Evolutionary conservation across 139 green algal genomes (phyloP), one percentile per base, ranked within the genome.

Genomic region (Chlorella sp.): DNA sequence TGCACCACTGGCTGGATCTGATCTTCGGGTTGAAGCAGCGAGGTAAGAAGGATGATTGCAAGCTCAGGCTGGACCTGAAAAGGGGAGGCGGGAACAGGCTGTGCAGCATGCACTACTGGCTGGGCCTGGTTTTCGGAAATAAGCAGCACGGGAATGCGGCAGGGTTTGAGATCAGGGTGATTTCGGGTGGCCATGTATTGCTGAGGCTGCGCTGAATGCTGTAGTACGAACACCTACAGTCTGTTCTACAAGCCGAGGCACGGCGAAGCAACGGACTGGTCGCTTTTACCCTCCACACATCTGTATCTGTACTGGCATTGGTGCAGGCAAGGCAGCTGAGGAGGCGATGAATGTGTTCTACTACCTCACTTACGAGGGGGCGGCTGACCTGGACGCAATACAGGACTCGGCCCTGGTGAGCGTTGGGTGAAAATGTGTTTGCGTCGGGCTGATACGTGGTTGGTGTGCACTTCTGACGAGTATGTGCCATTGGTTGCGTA

Each of bases 1-100:
- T 99, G 85, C 97, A 99, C 93, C 57, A 94, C 60, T 99, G 97
- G 97, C 97, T 99, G 22, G 97, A 99, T 95, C 94, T 99, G n/a
- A 94, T 97, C 36, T 98, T 98, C 87, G 96, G 96, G 0, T 91
- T 86, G 61, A 93, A 95, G 82, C 92, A 97, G 83, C 69, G 86
- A 2, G 96, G 96, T 48, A 22, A 89, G 88, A 34, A 40, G 15
- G 69, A 26, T 11, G 16, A 12, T 42, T 21, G 39, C 7, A 84
- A 32, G 37, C 37, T 19, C 19, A 21, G 16, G n/a, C n/a, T n/a
- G n/a, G n/a, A n/a, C n/a, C n/a, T n/a, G n/a, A n/a, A n/a, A n/a
- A n/a, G n/a, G n/a, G n/a, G n/a, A n/a, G n/a, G n/a, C n/a, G n/a
- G n/a, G n/a, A n/a, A n/a, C n/a, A n/a, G n/a, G n/a, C n/a, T n/a